Percentiles rank a stretch among this genome's conserved stretches.
Conservation (phyloP, 192 early-diverging fungal genomes). For the Funneliformis mosseae region DNA sequence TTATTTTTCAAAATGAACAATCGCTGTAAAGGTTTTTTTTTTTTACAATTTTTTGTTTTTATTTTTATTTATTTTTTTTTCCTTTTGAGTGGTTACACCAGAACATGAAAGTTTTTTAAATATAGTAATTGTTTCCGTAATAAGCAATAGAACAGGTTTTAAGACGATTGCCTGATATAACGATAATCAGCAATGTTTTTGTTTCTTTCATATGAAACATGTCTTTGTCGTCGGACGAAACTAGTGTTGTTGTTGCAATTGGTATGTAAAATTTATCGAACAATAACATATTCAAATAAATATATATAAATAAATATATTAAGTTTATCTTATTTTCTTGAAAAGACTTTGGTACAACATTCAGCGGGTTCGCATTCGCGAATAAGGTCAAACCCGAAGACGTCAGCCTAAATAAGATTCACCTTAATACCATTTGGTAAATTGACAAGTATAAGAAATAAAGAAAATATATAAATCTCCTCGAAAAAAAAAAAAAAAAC, state of each 20-base stretch:
- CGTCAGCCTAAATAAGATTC: neutral
- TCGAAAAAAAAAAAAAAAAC: too few species aligned
- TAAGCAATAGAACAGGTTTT: too few species aligned
- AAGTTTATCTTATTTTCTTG: neutral
- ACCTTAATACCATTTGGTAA: neutral
- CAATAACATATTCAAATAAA: neutral
- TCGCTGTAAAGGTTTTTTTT: too few species aligned
- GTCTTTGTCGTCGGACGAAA: neutral
- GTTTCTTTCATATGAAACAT: neutral
- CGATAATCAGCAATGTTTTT: neutral
- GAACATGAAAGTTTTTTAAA: too few species aligned
- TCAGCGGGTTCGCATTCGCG: slow-evolving; percentile 16
- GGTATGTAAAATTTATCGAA: neutral
- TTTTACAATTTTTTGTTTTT: too few species aligned
- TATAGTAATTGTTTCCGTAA: too few species aligned
- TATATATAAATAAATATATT: neutral
- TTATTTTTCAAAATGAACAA: too few species aligned
- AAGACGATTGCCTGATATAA: too few species aligned
- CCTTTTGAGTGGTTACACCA: too few species aligned
- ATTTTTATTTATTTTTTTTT: too few species aligned
- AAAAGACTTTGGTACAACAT: slow-evolving; percentile 27
- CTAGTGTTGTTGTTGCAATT: slow-evolving; percentile 4
- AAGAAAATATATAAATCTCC: too few species aligned
- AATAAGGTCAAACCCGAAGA: neutral
- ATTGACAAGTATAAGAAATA: neutral